Percentiles rank a stretch among this genome's conserved stretches.
Evolutionary conservation across 495 filamentous ascomycete genomes (phyloP).

Genomic region (Xylaria venustula): DNA sequence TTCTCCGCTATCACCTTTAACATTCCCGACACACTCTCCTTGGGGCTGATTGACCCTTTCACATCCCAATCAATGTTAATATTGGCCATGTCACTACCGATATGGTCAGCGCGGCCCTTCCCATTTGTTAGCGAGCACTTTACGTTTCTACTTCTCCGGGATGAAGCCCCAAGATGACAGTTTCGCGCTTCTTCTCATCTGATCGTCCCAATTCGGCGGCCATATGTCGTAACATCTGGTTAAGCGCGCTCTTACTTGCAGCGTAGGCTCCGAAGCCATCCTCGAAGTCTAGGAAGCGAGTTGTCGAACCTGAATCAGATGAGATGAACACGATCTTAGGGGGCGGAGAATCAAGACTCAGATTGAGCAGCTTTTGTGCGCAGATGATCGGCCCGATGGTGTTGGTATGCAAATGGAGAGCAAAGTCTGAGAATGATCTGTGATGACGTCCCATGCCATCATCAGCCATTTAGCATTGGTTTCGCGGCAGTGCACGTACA

Average conservation of each 20-base stretch:
- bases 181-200: constrained; percentile 9
- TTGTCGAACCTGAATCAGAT: constrained; percentile 48
- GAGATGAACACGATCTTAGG: constrained; percentile 50
- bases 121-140: background rate
- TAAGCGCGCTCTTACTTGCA: constrained; percentile 58
- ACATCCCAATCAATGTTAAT: constrained; percentile 1
- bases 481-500: constrained; percentile 35
- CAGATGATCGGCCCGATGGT: constrained; percentile 57
- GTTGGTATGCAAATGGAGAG: constrained; percentile 55
- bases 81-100: constrained; percentile 2
- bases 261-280: constrained; percentile 61
- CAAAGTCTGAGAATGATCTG: constrained; percentile 52
- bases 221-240: constrained; percentile 46
- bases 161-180: constrained; percentile 2
- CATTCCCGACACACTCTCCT: background rate
- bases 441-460: background rate
- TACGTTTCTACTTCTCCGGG: constrained; percentile 11
- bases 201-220: constrained; percentile 3
- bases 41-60: constrained; percentile 1
- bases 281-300: constrained; percentile 50
- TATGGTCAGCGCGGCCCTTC: background rate
- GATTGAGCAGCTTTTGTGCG: constrained; percentile 50
- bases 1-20: constrained; percentile 3
- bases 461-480: background rate
- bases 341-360: constrained; percentile 36